Evolutionary conservation across 2,329 filamentous ascomycete genomes (phyloP), one percentile per base, ranked within the genome.

Genomic region (Penicillium sumatraense): DNA sequence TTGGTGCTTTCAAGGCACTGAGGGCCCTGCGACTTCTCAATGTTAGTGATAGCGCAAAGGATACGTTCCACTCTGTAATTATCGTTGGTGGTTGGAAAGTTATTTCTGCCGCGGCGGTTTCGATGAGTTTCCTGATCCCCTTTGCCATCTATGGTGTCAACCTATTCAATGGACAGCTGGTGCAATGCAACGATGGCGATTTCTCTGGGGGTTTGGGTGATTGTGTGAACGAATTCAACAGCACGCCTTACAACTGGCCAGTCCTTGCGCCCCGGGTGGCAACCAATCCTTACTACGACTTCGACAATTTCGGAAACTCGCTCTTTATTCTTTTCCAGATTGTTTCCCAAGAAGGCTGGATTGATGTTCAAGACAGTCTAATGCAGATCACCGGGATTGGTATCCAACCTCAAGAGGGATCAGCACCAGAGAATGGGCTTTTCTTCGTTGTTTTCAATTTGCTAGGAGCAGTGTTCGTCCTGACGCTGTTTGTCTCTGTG

Each of bases 371-470:
- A 70, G 93, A 90, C 78, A 84, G 85, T 29, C 89, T 88, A 1
- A 90, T 96, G 78, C 85, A 86, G 27, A 95, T 98, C 61, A 93
- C 88, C 1, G 91, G 90, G 2, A 78, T 80, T 27, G 90, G 87
- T 56, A 80, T 81, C 24, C 95, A 98, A 68, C 93, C 93, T 0
- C 70, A 84, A 49, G 76, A 83, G 27, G 87, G 87, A 58, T 81
- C 85, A 2, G 84, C 89, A 1, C 86, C 93, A 67, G 92, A 89
- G 36, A 98, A 99, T 62, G 93, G 91, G 0, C 74, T 98, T 31
- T 99, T 97, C 80, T 97, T 99, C 71, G 86, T 99, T 53, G 82
- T 93, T 4, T 99, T 98, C 86, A 99, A 99, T 75, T 84, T 99
- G 71, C 83, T 99, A 66, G 92, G 92, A 27, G 95, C 95, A 0